Base-by-base conservation (phyloP, 129 eudicot genomes). In the Pittosporum tobira region DNA sequence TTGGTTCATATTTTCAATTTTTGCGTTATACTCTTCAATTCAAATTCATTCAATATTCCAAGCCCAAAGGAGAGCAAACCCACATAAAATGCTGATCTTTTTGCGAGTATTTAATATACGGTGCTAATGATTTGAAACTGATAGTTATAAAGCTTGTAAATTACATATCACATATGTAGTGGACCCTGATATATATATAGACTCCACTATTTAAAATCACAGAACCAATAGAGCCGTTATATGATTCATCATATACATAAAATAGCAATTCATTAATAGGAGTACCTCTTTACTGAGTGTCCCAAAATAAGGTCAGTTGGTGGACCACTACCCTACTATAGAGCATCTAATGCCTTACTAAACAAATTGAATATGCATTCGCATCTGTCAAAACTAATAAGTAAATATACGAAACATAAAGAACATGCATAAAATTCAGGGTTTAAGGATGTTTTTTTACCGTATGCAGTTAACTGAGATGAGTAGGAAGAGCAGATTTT, bases 401-500 rank as follows among this genome's bases (percentile, higher is more conserved):
- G 27, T 13, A 25, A 27, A 28, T 25, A 24, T 18, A 14, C 9
- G n/a, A 52, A 25, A 6, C 3, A 26, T 13, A 11, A 1, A 24
- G 52, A 6, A 20, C 3, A 18, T 16, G 46, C 61, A 56, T 56
- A 26, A 40, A 31, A 31, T 44, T 36, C 36, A 51, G 36, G 45
- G 26, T 4, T 14, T 42, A 0, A 18, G 9, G 27, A 27, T 62
- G 5, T 48, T 15, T n/a, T n/a, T n/a, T 74, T 79, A 89, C 97
- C 97, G 46, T 54, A 77, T 63, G 79, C 88, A 48, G 86, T 70
- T 18, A 85, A 49, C 65, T 85, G 97, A 21, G 95, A 37, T 45
- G 97, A 89, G 52, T 89, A 85, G 15, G 95, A 77, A n/a, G 93
- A 89, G 64, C 93, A 89, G 70, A 89, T 50, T 80, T 82, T 89